These are phyloP conservation scores for Boletus edulis DNA, from an alignment of 768 basidiomycete species.

Conservation along the genomic window DNA sequence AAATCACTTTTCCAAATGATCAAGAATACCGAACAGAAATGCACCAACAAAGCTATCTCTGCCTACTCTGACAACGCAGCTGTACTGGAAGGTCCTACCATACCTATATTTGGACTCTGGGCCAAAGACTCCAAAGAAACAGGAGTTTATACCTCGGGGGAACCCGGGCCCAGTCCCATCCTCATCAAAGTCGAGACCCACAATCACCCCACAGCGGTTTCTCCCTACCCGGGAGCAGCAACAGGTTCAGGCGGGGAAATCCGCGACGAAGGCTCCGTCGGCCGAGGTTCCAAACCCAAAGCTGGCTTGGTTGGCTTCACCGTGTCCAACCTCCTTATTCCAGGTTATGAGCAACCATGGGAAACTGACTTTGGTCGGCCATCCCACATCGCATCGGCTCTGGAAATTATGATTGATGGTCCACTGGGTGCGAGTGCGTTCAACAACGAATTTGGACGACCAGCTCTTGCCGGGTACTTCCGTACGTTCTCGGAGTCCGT, in stretches of 20 bases:
- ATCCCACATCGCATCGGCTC: constrained; percentile 83
- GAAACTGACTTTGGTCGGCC: constrained; percentile 93
- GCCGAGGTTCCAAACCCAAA: constrained; percentile 93
- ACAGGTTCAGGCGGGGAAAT: constrained; percentile 99
- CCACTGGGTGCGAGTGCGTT: constrained; percentile 94
- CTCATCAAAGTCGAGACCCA: constrained; percentile 99
- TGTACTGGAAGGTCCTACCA: constrained; percentile 70
- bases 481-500: constrained; percentile 88
- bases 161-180: constrained; percentile 76
- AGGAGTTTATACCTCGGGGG: constrained; percentile 52
- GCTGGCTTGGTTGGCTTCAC: constrained; percentile 93
- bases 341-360: constrained; percentile 91
- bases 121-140: constrained; percentile 16
- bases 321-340: constrained; percentile 90
- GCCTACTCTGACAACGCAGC: constrained; percentile 99
- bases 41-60: constrained; percentile 78
- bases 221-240: constrained; percentile 97
- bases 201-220: constrained; percentile 98
- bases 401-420: constrained; percentile 97
- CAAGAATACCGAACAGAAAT: constrained; percentile 86
- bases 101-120: constrained; percentile 71
- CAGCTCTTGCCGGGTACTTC: constrained; percentile 91
- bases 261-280: constrained; percentile 95
- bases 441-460: constrained; percentile 98
- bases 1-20: constrained; percentile 95